Conservation (phyloP, 2,329 filamentous ascomycete species). For the Exophiala spinifera region DNA sequence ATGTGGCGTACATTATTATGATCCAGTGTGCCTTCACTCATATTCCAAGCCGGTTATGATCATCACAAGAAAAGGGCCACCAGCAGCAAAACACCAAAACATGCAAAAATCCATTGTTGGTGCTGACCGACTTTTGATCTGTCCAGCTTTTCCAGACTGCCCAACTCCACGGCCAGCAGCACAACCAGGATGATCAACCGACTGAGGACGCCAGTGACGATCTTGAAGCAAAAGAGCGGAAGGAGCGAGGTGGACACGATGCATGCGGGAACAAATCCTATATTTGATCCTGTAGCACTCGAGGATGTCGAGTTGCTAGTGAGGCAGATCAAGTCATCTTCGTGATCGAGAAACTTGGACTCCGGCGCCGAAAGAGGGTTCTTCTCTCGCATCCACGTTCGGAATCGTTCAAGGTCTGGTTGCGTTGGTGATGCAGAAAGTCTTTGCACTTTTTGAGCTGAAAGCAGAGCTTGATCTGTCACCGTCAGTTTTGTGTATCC, state of each 20-base stretch:
- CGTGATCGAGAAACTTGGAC: constrained; percentile 51
- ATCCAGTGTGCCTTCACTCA: neutral
- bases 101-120: constrained; percentile 23
- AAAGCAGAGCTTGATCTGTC: constrained; percentile 31
- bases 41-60: neutral
- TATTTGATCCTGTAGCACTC: neutral
- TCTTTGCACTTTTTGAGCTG: constrained; percentile 23
- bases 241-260: constrained; percentile 22
- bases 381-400: constrained; percentile 52
- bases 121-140: constrained; percentile 14
- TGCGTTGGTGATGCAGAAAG: constrained; percentile 13
- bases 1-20: neutral
- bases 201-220: constrained; percentile 24
- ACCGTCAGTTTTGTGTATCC: neutral
- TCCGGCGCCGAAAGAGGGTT: constrained; percentile 51
- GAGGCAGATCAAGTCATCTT: constrained; percentile 42
- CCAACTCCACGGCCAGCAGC: constrained; percentile 19
- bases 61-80: constrained; percentile 19
- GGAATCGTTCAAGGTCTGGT: constrained; percentile 43
- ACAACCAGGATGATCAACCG: constrained; percentile 24
- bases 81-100: constrained; percentile 24
- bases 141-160: constrained; percentile 20
- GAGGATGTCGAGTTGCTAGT: neutral
- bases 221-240: constrained; percentile 26
- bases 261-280: constrained; percentile 16